phyloP scores from a whole-genome alignment of 192 early-diverging fungal genomes.

The Podila clonocystis region DNA sequence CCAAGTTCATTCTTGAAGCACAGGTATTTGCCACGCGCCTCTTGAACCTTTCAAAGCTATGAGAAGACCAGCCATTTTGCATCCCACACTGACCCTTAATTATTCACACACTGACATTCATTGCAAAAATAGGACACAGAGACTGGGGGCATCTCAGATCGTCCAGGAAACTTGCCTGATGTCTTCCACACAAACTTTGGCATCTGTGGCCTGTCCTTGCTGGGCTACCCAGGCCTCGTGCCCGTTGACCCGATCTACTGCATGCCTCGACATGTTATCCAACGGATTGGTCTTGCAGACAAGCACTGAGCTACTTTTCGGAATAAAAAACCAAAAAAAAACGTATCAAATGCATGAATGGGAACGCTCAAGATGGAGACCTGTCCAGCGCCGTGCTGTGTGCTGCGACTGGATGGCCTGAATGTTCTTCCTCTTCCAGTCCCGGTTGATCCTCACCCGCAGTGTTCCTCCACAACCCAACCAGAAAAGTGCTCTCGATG shows the following conservation, averaged over 20 bases:
- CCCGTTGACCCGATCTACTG: constrained; percentile 94
- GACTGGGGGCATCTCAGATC: constrained; percentile 92
- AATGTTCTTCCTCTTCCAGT: no score
- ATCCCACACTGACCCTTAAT: no score
- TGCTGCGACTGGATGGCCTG: no score
- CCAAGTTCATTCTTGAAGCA: constrained; percentile 80
- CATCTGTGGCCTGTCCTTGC: constrained; percentile 86
- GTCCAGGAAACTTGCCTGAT: constrained; percentile 90
- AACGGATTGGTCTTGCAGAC: constrained; percentile 59
- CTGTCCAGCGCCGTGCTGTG: no score
- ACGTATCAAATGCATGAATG: not conserved
- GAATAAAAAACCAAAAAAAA: not conserved
- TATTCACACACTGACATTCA: no score
- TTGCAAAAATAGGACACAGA: constrained; percentile 69
- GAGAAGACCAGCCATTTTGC: not conserved
- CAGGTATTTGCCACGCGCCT: constrained; percentile 59
- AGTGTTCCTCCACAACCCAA: no score
- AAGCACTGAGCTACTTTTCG: constrained; percentile 22
- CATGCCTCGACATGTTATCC: constrained; percentile 73
- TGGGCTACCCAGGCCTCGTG: constrained; percentile 80
- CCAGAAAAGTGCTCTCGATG: no score
- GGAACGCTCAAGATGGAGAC: no score
- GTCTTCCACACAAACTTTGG: constrained; percentile 99
- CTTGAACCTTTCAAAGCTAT: not conserved
- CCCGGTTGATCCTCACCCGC: no score